Percentiles rank a stretch among this genome's conserved stretches.
These are phyloP conservation scores for Myxozyma lipomycoides DNA, from an alignment of 805 yeast species.

Conservation along the genomic window DNA sequence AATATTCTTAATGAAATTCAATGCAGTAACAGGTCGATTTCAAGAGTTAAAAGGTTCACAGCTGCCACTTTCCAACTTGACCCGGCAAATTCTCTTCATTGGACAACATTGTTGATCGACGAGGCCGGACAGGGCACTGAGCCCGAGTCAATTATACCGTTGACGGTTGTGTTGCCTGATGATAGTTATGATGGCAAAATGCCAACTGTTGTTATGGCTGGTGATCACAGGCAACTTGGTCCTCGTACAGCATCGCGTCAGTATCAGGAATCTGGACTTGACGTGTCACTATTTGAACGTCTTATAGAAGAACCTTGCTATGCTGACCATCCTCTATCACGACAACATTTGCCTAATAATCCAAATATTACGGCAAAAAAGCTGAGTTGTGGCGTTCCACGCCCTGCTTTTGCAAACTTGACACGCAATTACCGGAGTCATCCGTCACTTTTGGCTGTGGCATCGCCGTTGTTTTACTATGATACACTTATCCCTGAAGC, in stretches of 20 bases:
- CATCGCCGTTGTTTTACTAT: conserved; percentile 23
- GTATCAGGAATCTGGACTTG: conserved; percentile 15
- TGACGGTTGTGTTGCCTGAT: conserved; percentile 19
- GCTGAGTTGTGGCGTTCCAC: conserved; percentile 5
- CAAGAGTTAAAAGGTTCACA: conserved; percentile 10
- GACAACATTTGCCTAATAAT: conserved; percentile 6
- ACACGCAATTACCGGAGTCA: conserved; percentile 26
- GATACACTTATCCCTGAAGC: conserved; percentile 24
- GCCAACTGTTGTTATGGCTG: conserved; percentile 27
- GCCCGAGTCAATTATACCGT: conserved; percentile 18
- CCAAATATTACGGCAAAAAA: neutral
- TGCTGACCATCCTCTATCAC: conserved; percentile 20
- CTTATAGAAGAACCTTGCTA: conserved; percentile 17
- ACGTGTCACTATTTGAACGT: conserved; percentile 22
- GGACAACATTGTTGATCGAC: conserved; percentile 24
- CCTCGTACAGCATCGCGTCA: conserved; percentile 20
- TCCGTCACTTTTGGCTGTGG: conserved; percentile 22
- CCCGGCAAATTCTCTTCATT: conserved; percentile 8
- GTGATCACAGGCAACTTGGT: conserved; percentile 25
- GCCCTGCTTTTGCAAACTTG: conserved; percentile 22
- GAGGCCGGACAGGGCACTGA: conserved; percentile 28
- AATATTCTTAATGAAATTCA: conserved; percentile 16
- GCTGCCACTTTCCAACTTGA: conserved; percentile 8
- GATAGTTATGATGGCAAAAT: conserved; percentile 1
- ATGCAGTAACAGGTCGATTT: conserved; percentile 15